Evolutionary conservation across 2,329 filamentous ascomycete species (phyloP), one percentile per base, ranked within the genome.

Genomic region (Talaromyces marneffei): DNA sequence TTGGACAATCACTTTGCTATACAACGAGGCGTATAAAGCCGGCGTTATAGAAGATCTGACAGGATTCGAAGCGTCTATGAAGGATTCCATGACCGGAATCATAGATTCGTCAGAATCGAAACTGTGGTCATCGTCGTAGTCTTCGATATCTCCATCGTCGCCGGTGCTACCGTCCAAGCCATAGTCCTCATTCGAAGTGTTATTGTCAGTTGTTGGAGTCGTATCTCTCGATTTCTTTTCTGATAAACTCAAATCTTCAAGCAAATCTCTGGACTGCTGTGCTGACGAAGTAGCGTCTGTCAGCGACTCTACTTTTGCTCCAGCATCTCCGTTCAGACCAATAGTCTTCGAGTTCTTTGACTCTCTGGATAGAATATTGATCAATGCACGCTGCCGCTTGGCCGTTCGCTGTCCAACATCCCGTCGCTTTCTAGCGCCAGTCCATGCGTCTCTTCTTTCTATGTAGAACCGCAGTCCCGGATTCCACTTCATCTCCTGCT

Each of bases 1-100:
- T 69, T 93, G 87, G 0, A 92, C 74, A 44, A 97, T 87, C 56
- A 96, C 88, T 76, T 96, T 96, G 71, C 89, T 88, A 79, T 96
- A 97, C 61, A 97, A 90, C 52, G 88, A 89, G 0, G 87, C 79
- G 74, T 97, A 96, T 60, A 89, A 83, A 16, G 83, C 77, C 0
- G 90, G 85, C 0, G 82, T 87, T 68, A 97, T 94, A 33, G 86
- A 88, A 31, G 86, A 83, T 60, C 92, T 89, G 74, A 96, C 86
- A 0, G 87, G 83, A 70, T 96, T 92, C 52, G 83, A 81, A 0
- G 84, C 78, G 5, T 91, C 89, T 4, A 97, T 80, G 4, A 95
- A 78, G 0, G 90, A 89, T 5, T 85, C 83, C 0, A 88, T 85
- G 55, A 96, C 75, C 0, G 92, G 92, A 3, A 96, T 73, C 29